Evolutionary conservation across 805 yeast genomes (phyloP).

Genomic region (Candida quercuum): DNA sequence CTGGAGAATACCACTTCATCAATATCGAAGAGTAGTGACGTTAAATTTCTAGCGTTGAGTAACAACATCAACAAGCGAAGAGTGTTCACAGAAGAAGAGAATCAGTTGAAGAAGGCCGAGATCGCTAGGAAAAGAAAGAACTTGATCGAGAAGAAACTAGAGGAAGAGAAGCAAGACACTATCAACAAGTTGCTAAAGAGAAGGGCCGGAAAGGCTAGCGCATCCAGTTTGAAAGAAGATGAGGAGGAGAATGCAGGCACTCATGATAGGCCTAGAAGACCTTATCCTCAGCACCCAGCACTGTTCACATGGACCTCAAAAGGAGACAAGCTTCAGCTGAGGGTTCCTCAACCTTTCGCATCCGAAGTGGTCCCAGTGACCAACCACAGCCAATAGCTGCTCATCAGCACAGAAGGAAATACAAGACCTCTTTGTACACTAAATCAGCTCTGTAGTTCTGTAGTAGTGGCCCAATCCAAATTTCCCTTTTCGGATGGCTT

Average conservation of each 20-base stretch:
- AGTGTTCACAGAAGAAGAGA: conserved; percentile 76
- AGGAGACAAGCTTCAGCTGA: conserved; percentile 6
- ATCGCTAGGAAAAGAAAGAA: conserved; percentile 85
- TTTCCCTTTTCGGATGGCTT: not conserved
- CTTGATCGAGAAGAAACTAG: conserved; percentile 72
- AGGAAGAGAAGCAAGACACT: conserved; percentile 91
- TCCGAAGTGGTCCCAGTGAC: not conserved
- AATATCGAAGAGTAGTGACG: conserved; percentile 8
- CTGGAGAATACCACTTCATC: not conserved
- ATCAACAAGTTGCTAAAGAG: conserved; percentile 79
- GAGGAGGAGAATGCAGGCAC: conserved; percentile 9
- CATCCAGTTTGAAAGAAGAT: conserved; percentile 16
- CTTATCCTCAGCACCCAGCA: conserved; percentile 18
- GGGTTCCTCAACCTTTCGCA: conserved; percentile 18
- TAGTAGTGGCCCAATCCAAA: not conserved
- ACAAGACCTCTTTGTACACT: no score
- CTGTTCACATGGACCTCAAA: conserved; percentile 19
- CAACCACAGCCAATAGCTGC: not conserved
- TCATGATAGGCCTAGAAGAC: conserved; percentile 20
- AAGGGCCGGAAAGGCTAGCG: conserved; percentile 58
- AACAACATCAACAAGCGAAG: conserved; percentile 35
- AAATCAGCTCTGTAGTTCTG: not conserved
- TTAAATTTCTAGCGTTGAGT: conserved; percentile 14
- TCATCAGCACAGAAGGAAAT: no score
- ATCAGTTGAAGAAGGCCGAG: conserved; percentile 76